Percentiles rank a stretch among this genome's conserved stretches.
phyloP scores from a whole-genome alignment of 2,329 filamentous ascomycete species.

The Coleophoma cylindrospora region DNA sequence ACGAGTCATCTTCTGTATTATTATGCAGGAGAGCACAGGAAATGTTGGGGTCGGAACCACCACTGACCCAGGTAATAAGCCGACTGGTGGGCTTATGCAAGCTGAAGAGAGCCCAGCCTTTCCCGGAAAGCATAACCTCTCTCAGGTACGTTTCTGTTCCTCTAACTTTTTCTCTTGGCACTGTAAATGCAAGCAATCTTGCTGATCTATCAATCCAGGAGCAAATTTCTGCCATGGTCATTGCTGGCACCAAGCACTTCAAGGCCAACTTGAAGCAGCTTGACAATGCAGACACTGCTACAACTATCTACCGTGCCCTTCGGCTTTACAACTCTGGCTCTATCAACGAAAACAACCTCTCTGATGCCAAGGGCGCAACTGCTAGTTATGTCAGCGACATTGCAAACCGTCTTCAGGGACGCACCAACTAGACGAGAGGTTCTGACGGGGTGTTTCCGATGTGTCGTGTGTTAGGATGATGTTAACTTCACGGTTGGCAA shows the following conservation, averaged over 20 bases:
- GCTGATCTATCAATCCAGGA: constrained; percentile 13
- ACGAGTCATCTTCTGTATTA: constrained; percentile 33
- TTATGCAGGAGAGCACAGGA: constrained; percentile 36
- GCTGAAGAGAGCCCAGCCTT: constrained; percentile 29
- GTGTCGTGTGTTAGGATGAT: no score
- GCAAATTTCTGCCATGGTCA: constrained; percentile 30
- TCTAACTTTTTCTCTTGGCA: neutral
- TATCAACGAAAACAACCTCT: constrained; percentile 29
- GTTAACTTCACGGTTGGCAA: no score
- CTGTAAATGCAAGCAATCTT: neutral
- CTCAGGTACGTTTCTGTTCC: constrained; percentile 19
- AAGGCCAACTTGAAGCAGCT: constrained; percentile 21
- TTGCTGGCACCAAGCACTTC: constrained; percentile 21
- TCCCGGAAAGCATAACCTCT: constrained; percentile 25
- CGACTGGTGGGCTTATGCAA: constrained; percentile 35
- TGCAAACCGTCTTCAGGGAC: constrained; percentile 31
- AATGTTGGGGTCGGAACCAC: constrained; percentile 32
- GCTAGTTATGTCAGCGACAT: constrained; percentile 33
- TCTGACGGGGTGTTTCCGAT: no score
- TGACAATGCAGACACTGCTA: constrained; percentile 21
- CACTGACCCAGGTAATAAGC: constrained; percentile 10
- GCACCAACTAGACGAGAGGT: constrained; percentile 23
- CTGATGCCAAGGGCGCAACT: constrained; percentile 30
- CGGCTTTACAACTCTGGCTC: constrained; percentile 35
- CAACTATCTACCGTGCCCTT: constrained; percentile 32